Conservation (phyloP, 1,284 basidiomycete genomes). For the Pisolithus thermaeus region DNA sequence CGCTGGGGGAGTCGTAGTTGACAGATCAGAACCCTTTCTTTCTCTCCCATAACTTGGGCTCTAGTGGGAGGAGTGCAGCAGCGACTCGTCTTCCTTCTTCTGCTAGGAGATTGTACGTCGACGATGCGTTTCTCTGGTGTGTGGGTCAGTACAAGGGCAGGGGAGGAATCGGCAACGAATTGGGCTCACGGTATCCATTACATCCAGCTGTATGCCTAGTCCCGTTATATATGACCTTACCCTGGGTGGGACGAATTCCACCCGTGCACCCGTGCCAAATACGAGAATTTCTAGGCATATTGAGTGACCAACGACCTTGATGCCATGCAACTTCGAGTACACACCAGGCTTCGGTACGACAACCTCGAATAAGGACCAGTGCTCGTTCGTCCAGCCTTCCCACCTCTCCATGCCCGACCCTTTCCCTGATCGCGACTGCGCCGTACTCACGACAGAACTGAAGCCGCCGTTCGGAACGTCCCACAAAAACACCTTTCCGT, state of each 20-base stretch:
- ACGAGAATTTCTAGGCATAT: slow-evolving; percentile 74
- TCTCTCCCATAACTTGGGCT: slow-evolving; percentile 17
- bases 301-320: neutral
- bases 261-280: slow-evolving; percentile 78
- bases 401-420: slow-evolving; percentile 24
- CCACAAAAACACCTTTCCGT: slow-evolving; percentile 88
- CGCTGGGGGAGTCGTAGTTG: slow-evolving; percentile 1
- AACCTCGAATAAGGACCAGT: slow-evolving; percentile 77
- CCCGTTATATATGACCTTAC: slow-evolving; percentile 67
- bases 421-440: slow-evolving; percentile 9
- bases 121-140: slow-evolving; percentile 67
- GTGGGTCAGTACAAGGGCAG: neutral
- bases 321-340: slow-evolving; percentile 18
- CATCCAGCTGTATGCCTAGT: slow-evolving; percentile 85
- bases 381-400: slow-evolving; percentile 65
- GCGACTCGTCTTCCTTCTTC: slow-evolving; percentile 92
- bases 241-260: slow-evolving; percentile 65
- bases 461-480: slow-evolving; percentile 57
- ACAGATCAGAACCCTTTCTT: slow-evolving; percentile 6
- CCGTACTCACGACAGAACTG: neutral
- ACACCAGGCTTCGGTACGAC: slow-evolving; percentile 82
- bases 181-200: slow-evolving; percentile 85
- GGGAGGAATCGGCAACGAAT: neutral
- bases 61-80: slow-evolving; percentile 74
- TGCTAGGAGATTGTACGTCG: slow-evolving; percentile 88